These are phyloP conservation scores for Pseudonitzschia delicatissima DNA, from an alignment of 108 stramenopile genomes.

Conservation along the genomic window DNA sequence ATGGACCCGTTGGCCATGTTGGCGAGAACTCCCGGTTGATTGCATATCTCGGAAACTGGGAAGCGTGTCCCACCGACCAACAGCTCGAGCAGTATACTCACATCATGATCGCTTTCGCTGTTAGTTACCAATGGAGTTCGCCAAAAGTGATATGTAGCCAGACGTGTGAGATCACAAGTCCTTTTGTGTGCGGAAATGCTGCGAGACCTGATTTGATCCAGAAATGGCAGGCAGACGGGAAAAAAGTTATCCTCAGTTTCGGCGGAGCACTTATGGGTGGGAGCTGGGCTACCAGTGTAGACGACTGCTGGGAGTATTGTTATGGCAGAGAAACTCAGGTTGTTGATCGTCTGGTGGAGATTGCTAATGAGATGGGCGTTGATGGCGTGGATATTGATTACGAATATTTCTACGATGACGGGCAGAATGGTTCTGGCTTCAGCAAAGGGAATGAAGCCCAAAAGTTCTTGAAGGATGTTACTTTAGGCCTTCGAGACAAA, in stretches of 20 bases:
- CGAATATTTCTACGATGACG: conserved; percentile 61
- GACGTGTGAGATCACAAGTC: conserved; percentile 38
- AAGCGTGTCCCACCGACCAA: conserved; percentile 47
- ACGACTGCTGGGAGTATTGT: conserved; percentile 78
- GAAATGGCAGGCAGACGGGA: conserved; percentile 44
- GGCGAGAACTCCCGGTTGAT: conserved; percentile 23
- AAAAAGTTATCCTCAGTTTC: conserved; percentile 65
- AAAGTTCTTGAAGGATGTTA: conserved; percentile 38
- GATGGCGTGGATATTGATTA: conserved; percentile 71
- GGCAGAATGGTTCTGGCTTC: conserved; percentile 24
- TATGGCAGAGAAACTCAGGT: conserved; percentile 53
- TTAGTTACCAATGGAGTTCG: conserved; percentile 42
- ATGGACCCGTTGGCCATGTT: not conserved
- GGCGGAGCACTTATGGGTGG: conserved; percentile 71
- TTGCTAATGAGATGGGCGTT: conserved; percentile 41
- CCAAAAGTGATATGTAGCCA: conserved; percentile 35
- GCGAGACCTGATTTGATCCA: conserved; percentile 31
- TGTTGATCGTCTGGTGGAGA: conserved; percentile 37
- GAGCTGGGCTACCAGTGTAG: conserved; percentile 40
- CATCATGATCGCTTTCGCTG: conserved; percentile 57
- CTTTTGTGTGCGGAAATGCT: conserved; percentile 43
- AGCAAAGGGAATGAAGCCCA: conserved; percentile 35
- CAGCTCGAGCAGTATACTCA: conserved; percentile 53
- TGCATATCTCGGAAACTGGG: conserved; percentile 65
- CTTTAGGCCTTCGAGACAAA: conserved; percentile 36